Base-by-base conservation (phyloP, 805 yeast species). In the Ogataea philodendri region DNA sequence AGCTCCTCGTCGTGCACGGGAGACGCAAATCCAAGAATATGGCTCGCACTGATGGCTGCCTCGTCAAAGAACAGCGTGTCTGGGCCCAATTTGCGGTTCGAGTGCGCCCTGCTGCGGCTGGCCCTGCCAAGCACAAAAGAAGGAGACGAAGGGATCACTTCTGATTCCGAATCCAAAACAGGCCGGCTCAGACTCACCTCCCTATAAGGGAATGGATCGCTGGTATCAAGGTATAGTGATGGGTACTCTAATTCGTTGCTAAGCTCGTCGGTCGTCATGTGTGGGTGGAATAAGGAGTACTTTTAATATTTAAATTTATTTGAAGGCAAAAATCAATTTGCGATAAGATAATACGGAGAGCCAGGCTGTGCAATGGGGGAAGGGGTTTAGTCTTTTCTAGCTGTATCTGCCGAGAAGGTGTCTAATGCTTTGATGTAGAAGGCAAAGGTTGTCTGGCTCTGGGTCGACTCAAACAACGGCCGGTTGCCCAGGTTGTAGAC, bases 31-130 rank as follows among this genome's bases (percentile, higher is more conserved):
- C 47, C 38, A 4, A 25, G n/a, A 20, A 46, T 15, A 35, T 59
- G 62, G 3, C 31, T 25, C 3, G 54, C 52, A 37, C 62, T 57
- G 8, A 59, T 26, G 1, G 59, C 46, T 5, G 35, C 32, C 23
- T 54, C 52, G 15, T 45, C 35, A 20, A 48, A 53, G 21, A 38
- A 53, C 5, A 56, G 35, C 3, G 47, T 38, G 13, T 36, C 15
- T 3, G 11, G 5, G 3, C 32, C 22, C 22, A 37, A 41, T 19
- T 20, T 32, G 22, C 51, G 32, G 9, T 31, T 20, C 7, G 22
- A 22, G n/a, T 39, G 35, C n/a, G 21, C 40, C 3, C 21, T 14
- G 2, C 35, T 45, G 8, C 16, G 14, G 3, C 60, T 46, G 3
- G 51, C 42, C 19, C 63, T 45, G 4, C 63, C 63, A 27, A 57